Conservation (phyloP, 2,329 filamentous ascomycete genomes). For the Aspergillus puulaauensis region DNA sequence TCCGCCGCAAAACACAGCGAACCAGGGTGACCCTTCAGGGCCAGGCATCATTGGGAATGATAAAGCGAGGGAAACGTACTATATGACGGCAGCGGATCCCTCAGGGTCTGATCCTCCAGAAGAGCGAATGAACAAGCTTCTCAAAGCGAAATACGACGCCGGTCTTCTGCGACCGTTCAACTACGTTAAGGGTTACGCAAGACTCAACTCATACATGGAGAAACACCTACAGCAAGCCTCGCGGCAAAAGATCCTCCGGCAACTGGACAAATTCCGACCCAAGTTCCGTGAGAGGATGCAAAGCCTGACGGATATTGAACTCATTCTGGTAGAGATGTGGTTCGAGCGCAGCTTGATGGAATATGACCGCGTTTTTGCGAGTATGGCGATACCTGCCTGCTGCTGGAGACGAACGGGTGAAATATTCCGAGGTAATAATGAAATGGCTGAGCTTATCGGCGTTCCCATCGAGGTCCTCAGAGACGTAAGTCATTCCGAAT, state of each 20-base stretch:
- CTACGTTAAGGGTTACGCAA: slow-evolving; percentile 93
- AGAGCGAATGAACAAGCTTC: slow-evolving; percentile 89
- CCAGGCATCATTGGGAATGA: slow-evolving; percentile 64
- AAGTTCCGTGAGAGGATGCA: slow-evolving; percentile 97
- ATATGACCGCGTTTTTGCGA: slow-evolving; percentile 96
- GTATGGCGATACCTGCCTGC: slow-evolving; percentile 97
- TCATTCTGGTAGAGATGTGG: slow-evolving; percentile 98
- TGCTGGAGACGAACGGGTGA: slow-evolving; percentile 96
- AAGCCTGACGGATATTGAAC: slow-evolving; percentile 84
- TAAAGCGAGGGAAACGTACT: slow-evolving; percentile 76
- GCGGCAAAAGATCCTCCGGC: slow-evolving; percentile 86
- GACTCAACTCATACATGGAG: slow-evolving; percentile 88
- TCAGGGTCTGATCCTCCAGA: slow-evolving; percentile 83
- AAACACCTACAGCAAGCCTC: slow-evolving; percentile 77
- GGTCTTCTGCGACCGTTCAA: slow-evolving; percentile 96
- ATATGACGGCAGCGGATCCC: slow-evolving; percentile 93
- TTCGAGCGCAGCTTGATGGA: slow-evolving; percentile 96
- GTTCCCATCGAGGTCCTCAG: slow-evolving; percentile 86
- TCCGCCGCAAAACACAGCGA: slow-evolving; percentile 28
- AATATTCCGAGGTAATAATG: slow-evolving; percentile 95
- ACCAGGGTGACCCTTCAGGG: slow-evolving; percentile 56
- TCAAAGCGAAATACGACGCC: slow-evolving; percentile 94
- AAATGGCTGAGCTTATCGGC: slow-evolving; percentile 95
- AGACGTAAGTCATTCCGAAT: slow-evolving; percentile 65
- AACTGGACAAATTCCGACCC: slow-evolving; percentile 88